A percentile compares a stretch with the other conserved stretches of the same genome.
phyloP scores from a whole-genome alignment of 2,329 filamentous ascomycete genomes.

The Nigrospora sphaerica region DNA sequence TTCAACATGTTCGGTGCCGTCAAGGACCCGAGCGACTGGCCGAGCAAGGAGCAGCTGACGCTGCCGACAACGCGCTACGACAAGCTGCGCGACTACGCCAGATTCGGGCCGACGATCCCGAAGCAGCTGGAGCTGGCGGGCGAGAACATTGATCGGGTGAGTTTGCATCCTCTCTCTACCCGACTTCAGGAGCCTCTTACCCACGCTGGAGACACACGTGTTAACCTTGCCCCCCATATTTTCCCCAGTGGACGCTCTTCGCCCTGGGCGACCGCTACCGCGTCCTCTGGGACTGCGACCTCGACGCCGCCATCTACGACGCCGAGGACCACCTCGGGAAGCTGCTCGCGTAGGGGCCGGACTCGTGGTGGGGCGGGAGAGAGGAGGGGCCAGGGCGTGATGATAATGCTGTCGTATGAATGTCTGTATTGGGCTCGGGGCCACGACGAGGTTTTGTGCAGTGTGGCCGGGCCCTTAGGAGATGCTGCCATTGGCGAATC shows the following conservation, averaged over 20 bases:
- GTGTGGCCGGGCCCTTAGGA: too few species aligned
- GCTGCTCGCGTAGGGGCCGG: too few species aligned
- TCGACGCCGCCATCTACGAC: not conserved
- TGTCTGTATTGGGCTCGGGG: too few species aligned
- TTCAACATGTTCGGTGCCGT: constrained; percentile 42
- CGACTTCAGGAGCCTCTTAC: not conserved
- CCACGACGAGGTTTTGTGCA: too few species aligned
- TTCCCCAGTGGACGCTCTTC: constrained; percentile 3
- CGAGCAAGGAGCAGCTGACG: not conserved
- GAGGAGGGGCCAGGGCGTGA: too few species aligned
- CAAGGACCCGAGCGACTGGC: not conserved
- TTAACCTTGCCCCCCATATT: not conserved
- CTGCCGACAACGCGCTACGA: not conserved
- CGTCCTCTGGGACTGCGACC: not conserved
- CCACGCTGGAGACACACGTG: not conserved
- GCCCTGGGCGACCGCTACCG: not conserved
- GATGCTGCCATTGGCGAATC: too few species aligned
- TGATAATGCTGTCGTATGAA: too few species aligned
- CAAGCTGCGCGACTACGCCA: not conserved
- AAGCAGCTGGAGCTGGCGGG: constrained; percentile 21
- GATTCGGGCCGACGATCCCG: constrained; percentile 9
- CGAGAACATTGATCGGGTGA: constrained; percentile 19
- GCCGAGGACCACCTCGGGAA: not conserved
- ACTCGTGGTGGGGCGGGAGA: too few species aligned
- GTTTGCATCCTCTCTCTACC: not conserved